These are phyloP conservation scores for Chenopodium quinoa DNA, from an alignment of 148 eudicot species.

Conservation along the genomic window DNA sequence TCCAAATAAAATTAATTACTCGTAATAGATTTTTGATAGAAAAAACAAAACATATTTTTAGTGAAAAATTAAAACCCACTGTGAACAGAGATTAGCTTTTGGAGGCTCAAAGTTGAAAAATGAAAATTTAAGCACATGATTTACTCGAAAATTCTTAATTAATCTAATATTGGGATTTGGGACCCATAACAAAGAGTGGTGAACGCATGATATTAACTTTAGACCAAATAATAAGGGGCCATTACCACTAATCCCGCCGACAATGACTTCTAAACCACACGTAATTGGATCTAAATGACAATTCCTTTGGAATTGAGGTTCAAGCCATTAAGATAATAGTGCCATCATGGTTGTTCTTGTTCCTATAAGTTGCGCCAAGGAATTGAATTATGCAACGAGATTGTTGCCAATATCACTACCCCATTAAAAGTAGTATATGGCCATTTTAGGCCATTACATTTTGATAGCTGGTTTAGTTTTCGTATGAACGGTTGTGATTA, in stretches of 20 bases:
- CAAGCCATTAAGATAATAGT: neutral
- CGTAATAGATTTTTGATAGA: too few relatives aligned
- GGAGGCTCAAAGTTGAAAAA: neutral
- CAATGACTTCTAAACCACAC: slow-evolving; percentile 16
- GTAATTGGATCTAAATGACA: neutral
- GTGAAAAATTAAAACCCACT: neutral
- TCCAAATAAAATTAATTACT: neutral
- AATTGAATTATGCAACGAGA: too few relatives aligned
- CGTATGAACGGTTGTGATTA: too few relatives aligned
- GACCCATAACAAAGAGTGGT: neutral
- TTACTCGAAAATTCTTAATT: slow-evolving; percentile 5
- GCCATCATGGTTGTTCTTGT: neutral
- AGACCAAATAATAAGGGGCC: neutral
- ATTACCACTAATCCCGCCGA: slow-evolving; percentile 17
- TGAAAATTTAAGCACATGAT: neutral
- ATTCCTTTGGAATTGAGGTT: neutral
- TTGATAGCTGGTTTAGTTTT: too few relatives aligned
- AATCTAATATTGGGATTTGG: slow-evolving; percentile 3
- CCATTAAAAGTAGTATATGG: too few relatives aligned
- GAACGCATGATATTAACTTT: slow-evolving; percentile 7
- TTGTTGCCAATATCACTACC: too few relatives aligned
- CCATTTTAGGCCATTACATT: too few relatives aligned
- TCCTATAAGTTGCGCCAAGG: too few relatives aligned
- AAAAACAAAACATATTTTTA: neutral
- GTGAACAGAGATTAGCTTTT: neutral